phyloP scores from a whole-genome alignment of 148 eudicot genomes.

The Rhododendron ferrugineum region DNA sequence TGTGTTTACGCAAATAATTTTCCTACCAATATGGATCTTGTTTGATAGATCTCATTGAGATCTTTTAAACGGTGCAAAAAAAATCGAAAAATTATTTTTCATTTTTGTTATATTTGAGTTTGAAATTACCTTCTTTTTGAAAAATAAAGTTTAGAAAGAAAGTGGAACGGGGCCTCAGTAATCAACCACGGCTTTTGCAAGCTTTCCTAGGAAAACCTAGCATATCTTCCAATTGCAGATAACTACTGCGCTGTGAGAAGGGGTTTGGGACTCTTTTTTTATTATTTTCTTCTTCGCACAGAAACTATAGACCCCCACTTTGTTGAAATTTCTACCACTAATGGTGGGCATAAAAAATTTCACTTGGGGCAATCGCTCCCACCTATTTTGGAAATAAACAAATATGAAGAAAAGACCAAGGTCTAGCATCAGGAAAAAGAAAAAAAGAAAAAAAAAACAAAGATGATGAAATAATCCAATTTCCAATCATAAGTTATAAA shows the following conservation, averaged over 20 bases:
- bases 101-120: too few relatives aligned
- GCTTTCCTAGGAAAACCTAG: neutral
- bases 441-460: neutral
- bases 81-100: too few relatives aligned
- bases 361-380: neutral
- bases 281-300: neutral
- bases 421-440: neutral
- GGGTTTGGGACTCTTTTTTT: neutral
- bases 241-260: neutral
- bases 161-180: too few relatives aligned
- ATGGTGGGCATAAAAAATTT: neutral
- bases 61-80: too few relatives aligned
- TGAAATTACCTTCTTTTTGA: too few relatives aligned
- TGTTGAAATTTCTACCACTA: neutral
- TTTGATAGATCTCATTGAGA: too few relatives aligned
- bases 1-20: too few relatives aligned
- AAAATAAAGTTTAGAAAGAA: too few relatives aligned
- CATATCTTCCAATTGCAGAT: neutral
- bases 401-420: neutral
- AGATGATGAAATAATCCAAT: neutral
- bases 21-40: too few relatives aligned
- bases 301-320: neutral
- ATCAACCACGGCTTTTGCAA: neutral
- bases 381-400: neutral
- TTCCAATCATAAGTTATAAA: neutral